phyloP scores from a whole-genome alignment of 1,284 basidiomycete genomes.

The Papiliotrema laurentii region DNA sequence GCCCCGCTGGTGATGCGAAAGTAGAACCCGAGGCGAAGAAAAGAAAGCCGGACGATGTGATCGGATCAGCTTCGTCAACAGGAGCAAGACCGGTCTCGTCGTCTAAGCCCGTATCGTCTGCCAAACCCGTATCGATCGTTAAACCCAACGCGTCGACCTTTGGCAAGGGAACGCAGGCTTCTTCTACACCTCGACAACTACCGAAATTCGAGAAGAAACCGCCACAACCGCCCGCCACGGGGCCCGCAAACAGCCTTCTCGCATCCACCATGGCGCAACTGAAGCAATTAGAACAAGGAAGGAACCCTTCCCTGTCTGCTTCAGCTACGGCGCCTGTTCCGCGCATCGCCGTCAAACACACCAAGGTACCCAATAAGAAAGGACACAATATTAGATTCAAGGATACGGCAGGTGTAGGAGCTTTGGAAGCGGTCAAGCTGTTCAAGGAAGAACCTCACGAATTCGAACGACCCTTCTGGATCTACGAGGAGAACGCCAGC shows the following conservation, averaged over 20 bases:
- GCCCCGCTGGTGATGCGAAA: background rate
- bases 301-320: background rate
- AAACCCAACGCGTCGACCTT: background rate
- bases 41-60: background rate
- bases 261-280: background rate
- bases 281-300: background rate
- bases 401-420: conserved; percentile 22
- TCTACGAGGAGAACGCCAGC: conserved; percentile 20
- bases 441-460: conserved; percentile 33
- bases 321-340: background rate
- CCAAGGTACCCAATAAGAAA: conserved; percentile 33
- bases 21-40: conserved; percentile 2
- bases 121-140: background rate
- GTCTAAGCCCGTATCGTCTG: background rate
- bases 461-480: conserved; percentile 29
- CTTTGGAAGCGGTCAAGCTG: conserved; percentile 18
- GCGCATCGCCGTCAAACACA: background rate
- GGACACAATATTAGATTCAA: conserved; percentile 28
- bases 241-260: background rate
- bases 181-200: too few relatives aligned
- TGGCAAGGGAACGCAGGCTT: too few relatives aligned
- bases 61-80: too few relatives aligned
- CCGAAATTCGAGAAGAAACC: background rate
- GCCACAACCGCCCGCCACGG: background rate
- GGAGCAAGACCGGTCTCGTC: background rate